A percentile compares a stretch with the other conserved stretches of the same genome.
phyloP scores from a whole-genome alignment of 148 eudicot species.

The Cornus florida region DNA sequence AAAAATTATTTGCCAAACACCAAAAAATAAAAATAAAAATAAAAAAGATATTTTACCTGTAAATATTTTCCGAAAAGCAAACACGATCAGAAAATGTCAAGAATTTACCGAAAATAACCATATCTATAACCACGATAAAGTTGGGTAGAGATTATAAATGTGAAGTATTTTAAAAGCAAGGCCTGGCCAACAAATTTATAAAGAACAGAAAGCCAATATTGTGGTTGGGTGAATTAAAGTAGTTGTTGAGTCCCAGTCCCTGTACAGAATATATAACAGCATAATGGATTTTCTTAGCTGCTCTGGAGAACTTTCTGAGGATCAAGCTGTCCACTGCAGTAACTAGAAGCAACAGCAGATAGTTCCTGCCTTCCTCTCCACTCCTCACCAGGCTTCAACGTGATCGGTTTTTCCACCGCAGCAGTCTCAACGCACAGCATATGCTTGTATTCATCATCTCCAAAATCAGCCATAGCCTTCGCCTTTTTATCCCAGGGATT shows the following conservation, averaged over 20 bases:
- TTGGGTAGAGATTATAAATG: neutral
- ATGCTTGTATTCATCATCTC: conserved; percentile 86
- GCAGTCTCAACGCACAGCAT: conserved; percentile 95
- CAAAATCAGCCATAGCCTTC: conserved; percentile 82
- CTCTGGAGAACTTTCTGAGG: conserved; percentile 65
- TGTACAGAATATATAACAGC: conserved; percentile 38
- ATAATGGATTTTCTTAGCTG: conserved; percentile 25
- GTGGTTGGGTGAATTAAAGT: neutral
- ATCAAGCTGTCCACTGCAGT: conserved; percentile 87
- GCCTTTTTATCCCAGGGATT: conserved; percentile 98
- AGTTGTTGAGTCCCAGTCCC: conserved; percentile 24
- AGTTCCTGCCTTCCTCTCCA: conserved; percentile 90
- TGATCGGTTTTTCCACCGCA: conserved; percentile 81
- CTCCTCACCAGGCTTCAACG: conserved; percentile 86
- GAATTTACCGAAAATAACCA: neutral
- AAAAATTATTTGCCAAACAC: too few species aligned
- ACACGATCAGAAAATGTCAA: too few species aligned
- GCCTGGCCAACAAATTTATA: too few species aligned
- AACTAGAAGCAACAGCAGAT: conserved; percentile 85
- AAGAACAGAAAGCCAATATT: neutral
- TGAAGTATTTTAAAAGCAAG: too few species aligned
- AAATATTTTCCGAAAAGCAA: too few species aligned
- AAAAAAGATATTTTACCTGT: too few species aligned
- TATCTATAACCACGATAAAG: neutral
- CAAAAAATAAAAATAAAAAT: too few species aligned